Evolutionary conservation across 2,329 filamentous ascomycete species (phyloP), one percentile per base, ranked within the genome.

Genomic region (Sporothrix inflata): DNA sequence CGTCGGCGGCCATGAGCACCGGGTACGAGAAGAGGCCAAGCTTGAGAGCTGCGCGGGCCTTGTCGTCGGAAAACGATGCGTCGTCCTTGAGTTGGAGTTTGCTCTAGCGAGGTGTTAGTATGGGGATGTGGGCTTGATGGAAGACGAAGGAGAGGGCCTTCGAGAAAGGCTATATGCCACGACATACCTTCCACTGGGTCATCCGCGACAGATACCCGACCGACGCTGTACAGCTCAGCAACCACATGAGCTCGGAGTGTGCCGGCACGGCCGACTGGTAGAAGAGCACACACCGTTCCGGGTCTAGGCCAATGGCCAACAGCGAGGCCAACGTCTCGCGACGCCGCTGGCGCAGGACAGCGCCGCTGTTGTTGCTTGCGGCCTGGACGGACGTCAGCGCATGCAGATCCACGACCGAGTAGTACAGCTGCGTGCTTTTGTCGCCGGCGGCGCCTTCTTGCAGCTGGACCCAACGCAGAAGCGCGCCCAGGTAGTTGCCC

Each of bases 151-250:
- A 30, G 60, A 19, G 66, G 65, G n/a, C 30, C 6, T 34, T 34
- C 3, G 30, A 34, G 30, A 34, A 34, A 34, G 3, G 30, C 30
- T 34, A 34, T 34, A 34, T 34, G 30, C 30, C 6, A 34, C 30
- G 40, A 34, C 53, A 24, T 61, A 74, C 94, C 90, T 99, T 99
- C 94, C 96, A 99, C 81, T 98, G 96, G 38, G 96, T 98, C 96
- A 99, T 99, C n/a, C 96, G 87, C 11, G 92, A 92, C n/a, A 99
- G 84, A 82, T 97, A 97, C 51, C 96, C 96, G 81, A 96, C 94
- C 5, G 93, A 95, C 30, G 96, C 93, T 69, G 92, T 92, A 76
- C 94, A 98, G 79, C 93, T 95, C 74, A 99, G 83, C 78, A 98
- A 94, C 96, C 96, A 99, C 92, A 97, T 97, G 75, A 99, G 86